These are phyloP conservation scores for Solanum pinnatisectum DNA, from an alignment of 257 asterid genomes.

Conservation along the genomic window DNA sequence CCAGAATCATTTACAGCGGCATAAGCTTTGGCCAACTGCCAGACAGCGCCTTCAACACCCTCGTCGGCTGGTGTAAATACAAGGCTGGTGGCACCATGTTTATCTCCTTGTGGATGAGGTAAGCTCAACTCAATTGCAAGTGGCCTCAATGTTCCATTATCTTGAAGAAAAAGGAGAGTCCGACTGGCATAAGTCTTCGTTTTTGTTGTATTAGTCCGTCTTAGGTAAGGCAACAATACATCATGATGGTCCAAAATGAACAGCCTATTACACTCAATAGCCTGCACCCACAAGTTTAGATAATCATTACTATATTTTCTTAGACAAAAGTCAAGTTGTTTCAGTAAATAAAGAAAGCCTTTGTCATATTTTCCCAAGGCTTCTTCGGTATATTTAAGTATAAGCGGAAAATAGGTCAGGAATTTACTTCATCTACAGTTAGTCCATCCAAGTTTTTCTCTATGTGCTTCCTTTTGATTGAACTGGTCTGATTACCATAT, in stretches of 20 bases:
- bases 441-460: slow-evolving; percentile 61
- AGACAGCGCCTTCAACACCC: slow-evolving; percentile 48
- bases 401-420: neutral
- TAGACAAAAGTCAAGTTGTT: neutral
- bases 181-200: slow-evolving; percentile 79
- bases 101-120: slow-evolving; percentile 58
- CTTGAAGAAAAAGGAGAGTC: slow-evolving; percentile 70
- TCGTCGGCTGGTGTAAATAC: slow-evolving; percentile 66
- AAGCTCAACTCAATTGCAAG: slow-evolving; percentile 80
- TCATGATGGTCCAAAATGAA: slow-evolving; percentile 89
- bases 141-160: slow-evolving; percentile 74
- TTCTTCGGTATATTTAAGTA: neutral
- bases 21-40: slow-evolving; percentile 97
- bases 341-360: neutral
- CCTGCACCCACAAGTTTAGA: slow-evolving; percentile 25
- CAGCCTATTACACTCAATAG: slow-evolving; percentile 32
- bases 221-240: slow-evolving; percentile 69
- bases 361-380: neutral
- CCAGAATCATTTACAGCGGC: slow-evolving; percentile 90
- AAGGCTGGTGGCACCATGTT: slow-evolving; percentile 44
- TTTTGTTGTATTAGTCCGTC: slow-evolving; percentile 48
- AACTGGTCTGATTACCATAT: slow-evolving; percentile 64
- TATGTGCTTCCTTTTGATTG: slow-evolving; percentile 41
- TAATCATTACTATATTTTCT: neutral
- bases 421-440: slow-evolving; percentile 50